These are phyloP conservation scores for Exophiala lecanii-corni DNA, from an alignment of 2,329 filamentous ascomycete species.

Conservation along the genomic window DNA sequence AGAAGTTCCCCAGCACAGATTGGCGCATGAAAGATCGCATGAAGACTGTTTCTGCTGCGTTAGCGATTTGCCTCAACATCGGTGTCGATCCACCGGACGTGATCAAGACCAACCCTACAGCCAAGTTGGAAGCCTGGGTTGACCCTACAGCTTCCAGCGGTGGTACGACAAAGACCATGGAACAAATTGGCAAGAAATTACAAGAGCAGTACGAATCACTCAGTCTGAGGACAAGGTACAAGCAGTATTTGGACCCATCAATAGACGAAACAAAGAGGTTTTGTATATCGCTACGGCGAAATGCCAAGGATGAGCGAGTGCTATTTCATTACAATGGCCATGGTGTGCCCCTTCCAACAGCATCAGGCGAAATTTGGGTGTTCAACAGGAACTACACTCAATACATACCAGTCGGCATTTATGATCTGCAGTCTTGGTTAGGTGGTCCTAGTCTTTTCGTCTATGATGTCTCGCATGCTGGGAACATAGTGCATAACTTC, in stretches of 20 bases:
- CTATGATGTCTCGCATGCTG: slow-evolving; percentile 95
- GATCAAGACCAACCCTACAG: slow-evolving; percentile 88
- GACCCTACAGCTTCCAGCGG: slow-evolving; percentile 78
- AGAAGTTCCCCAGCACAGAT: slow-evolving; percentile 65
- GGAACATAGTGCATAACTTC: slow-evolving; percentile 93
- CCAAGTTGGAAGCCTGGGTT: slow-evolving; percentile 94
- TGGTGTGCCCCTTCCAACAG: slow-evolving; percentile 90
- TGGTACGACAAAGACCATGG: slow-evolving; percentile 74
- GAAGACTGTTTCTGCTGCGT: slow-evolving; percentile 92
- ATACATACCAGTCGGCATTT: slow-evolving; percentile 94
- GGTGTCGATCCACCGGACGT: slow-evolving; percentile 97
- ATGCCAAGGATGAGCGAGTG: slow-evolving; percentile 92
- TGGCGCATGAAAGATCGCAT: slow-evolving; percentile 96
- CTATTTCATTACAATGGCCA: slow-evolving; percentile 99
- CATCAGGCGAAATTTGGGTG: slow-evolving; percentile 97
- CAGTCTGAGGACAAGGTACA: slow-evolving; percentile 92
- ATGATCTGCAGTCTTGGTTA: slow-evolving; percentile 92
- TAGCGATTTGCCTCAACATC: slow-evolving; percentile 93
- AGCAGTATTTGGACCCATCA: slow-evolving; percentile 92
- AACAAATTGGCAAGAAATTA: slow-evolving; percentile 92
- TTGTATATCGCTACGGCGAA: slow-evolving; percentile 80
- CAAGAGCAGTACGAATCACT: slow-evolving; percentile 95
- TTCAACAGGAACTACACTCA: slow-evolving; percentile 99
- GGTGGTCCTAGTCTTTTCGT: slow-evolving; percentile 94
- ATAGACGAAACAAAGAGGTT: slow-evolving; percentile 98